These are phyloP conservation scores for Chrysosphaeria jannelii DNA, from an alignment of 2,329 filamentous ascomycete genomes.

Conservation along the genomic window DNA sequence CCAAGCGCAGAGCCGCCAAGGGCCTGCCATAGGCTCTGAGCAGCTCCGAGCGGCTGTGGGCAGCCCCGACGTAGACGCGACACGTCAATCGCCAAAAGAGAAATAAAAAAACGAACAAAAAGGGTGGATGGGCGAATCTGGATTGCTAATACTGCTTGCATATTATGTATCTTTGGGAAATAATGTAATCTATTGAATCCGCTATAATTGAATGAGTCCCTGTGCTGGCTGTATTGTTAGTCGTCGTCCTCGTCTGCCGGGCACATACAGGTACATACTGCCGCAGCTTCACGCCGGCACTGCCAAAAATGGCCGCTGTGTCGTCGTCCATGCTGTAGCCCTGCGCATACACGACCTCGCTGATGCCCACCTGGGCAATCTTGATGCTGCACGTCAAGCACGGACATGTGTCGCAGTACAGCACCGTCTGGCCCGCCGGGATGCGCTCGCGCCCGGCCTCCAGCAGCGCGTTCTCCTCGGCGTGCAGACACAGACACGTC, in stretches of 20 bases:
- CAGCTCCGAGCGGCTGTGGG: no score
- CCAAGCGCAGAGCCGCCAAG: constrained; percentile 7
- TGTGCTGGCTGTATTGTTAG: constrained; percentile 21
- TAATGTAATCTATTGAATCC: no score
- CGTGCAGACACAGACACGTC: constrained; percentile 89
- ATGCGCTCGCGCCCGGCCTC: constrained; percentile 85
- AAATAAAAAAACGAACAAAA: no score
- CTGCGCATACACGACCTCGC: constrained; percentile 81
- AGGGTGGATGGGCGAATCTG: no score
- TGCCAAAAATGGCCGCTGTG: constrained; percentile 51
- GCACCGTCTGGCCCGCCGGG: constrained; percentile 31
- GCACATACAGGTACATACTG: constrained; percentile 62
- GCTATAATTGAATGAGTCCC: constrained; percentile 30
- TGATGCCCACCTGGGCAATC: constrained; percentile 86
- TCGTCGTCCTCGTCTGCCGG: no score
- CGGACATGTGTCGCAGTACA: constrained; percentile 92
- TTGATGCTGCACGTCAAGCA: constrained; percentile 97
- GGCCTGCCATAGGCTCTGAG: no score
- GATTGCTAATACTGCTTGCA: no score
- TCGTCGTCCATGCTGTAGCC: constrained; percentile 82
- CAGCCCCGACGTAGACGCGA: no score
- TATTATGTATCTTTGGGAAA: no score
- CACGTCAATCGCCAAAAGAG: no score
- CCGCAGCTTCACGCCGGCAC: constrained; percentile 57
- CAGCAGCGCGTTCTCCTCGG: constrained; percentile 85